Conservation (phyloP, 1,139 yeast genomes). For the Debaryomyces subglobosus region DNA sequence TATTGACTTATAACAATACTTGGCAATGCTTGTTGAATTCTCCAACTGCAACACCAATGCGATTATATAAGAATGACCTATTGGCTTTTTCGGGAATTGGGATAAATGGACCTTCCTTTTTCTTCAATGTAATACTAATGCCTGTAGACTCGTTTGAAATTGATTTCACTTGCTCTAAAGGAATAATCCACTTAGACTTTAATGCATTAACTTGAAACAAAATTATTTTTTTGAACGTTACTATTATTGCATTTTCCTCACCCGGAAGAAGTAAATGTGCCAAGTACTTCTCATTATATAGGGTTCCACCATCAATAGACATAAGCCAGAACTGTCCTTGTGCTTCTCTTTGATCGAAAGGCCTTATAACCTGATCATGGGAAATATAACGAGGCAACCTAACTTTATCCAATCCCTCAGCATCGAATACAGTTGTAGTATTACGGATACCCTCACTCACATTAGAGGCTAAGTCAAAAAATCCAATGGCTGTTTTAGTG, state of each 20-base stretch:
- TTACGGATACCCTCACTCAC: slow-evolving; percentile 92
- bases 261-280: slow-evolving; percentile 88
- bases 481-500: slow-evolving; percentile 94
- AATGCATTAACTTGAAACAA: slow-evolving; percentile 68
- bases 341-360: slow-evolving; percentile 81
- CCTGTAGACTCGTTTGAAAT: slow-evolving; percentile 84
- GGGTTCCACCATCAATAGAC: slow-evolving; percentile 78
- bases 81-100: slow-evolving; percentile 74
- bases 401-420: slow-evolving; percentile 75
- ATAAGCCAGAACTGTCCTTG: slow-evolving; percentile 95
- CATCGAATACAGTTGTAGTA: slow-evolving; percentile 89
- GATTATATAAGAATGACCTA: slow-evolving; percentile 67
- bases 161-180: slow-evolving; percentile 61
- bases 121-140: slow-evolving; percentile 64
- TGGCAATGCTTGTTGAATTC: slow-evolving; percentile 71
- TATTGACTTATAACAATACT: slow-evolving; percentile 30
- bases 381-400: slow-evolving; percentile 80
- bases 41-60: slow-evolving; percentile 78
- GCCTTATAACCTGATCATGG: slow-evolving; percentile 68
- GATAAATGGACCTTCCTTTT: slow-evolving; percentile 68
- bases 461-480: slow-evolving; percentile 90
- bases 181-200: slow-evolving; percentile 66
- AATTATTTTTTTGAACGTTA: slow-evolving; percentile 73
- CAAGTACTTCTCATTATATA: slow-evolving; percentile 69
- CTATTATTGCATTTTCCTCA: slow-evolving; percentile 73